These are phyloP conservation scores for Pulveroboletus sp. DNA, from an alignment of 768 basidiomycete species.

Conservation along the genomic window DNA sequence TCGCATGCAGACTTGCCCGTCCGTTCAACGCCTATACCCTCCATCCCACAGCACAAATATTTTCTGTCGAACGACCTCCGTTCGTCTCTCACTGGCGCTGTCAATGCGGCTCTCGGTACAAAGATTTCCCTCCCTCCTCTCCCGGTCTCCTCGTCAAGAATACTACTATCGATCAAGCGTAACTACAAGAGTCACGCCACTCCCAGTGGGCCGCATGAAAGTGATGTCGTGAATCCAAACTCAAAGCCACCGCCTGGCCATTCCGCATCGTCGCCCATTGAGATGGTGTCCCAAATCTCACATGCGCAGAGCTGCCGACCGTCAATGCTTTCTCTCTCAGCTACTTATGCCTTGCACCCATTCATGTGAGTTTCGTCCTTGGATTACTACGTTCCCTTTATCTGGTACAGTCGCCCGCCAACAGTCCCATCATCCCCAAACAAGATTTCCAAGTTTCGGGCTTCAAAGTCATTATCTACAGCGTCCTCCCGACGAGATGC, in stretches of 20 bases:
- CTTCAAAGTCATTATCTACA: constrained; percentile 5
- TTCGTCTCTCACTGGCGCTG: constrained; percentile 18
- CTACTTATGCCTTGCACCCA: constrained; percentile 15
- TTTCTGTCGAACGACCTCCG: constrained; percentile 7
- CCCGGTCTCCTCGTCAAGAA: constrained; percentile 14
- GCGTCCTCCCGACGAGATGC: constrained; percentile 4
- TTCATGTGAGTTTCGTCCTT: constrained; percentile 12
- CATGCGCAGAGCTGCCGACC: constrained; percentile 1
- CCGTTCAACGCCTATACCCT: constrained; percentile 14
- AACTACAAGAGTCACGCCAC: constrained; percentile 6
- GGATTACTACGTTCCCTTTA: background rate
- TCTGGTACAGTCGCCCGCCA: constrained; percentile 13
- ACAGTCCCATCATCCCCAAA: constrained; percentile 15
- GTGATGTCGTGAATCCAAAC: background rate
- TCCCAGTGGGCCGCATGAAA: background rate
- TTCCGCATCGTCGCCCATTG: constrained; percentile 1
- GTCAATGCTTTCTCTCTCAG: constrained; percentile 8
- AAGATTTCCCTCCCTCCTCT: constrained; percentile 15
- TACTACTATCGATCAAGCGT: constrained; percentile 22
- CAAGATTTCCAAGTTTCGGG: constrained; percentile 11
- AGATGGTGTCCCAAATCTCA: background rate
- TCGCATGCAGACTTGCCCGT: constrained; percentile 34
- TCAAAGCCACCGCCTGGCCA: background rate
- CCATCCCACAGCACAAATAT: constrained; percentile 11
- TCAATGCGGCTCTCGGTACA: constrained; percentile 21